Evolutionary conservation across 148 eudicot species (phyloP).

Genomic region (Chenopodium formosanum): DNA sequence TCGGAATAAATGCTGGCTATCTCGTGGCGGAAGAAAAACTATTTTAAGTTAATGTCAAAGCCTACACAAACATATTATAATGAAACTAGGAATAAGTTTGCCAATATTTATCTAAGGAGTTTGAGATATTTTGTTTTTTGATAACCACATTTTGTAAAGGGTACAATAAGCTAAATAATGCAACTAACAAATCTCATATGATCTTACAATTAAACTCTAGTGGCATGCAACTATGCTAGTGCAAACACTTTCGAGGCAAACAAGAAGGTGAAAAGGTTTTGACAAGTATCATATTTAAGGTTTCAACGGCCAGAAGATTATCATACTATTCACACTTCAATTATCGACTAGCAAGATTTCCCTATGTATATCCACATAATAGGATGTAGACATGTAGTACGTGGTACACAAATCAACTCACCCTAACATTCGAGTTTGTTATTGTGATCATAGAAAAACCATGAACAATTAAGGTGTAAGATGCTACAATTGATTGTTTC

Average conservation of each 20-base stretch:
- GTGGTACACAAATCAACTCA: not conserved
- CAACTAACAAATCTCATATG: not conserved
- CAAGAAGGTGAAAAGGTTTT: not conserved
- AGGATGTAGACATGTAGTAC: not conserved
- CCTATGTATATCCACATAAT: not conserved
- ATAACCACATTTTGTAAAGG: not conserved
- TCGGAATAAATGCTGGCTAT: not conserved
- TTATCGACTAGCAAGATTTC: not conserved
- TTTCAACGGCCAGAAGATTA: not conserved
- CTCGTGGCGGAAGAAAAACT: not conserved
- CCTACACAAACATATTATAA: not conserved
- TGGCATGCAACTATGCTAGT: not conserved
- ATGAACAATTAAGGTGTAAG: not conserved
- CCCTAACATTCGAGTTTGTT: no score
- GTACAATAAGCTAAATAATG: not conserved
- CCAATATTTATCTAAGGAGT: not conserved
- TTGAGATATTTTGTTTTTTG: not conserved
- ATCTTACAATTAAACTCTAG: not conserved
- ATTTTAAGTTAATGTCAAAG: not conserved
- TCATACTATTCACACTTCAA: not conserved
- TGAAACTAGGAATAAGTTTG: not conserved
- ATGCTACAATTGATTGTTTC: not conserved
- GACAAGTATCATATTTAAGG: not conserved
- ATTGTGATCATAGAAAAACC: not conserved
- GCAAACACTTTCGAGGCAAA: not conserved